A percentile compares a stretch with the other conserved stretches of the same genome.
phyloP scores from a whole-genome alignment of 225 moss, liverwort and hornwort species.

The Marchantia polymorpha region DNA sequence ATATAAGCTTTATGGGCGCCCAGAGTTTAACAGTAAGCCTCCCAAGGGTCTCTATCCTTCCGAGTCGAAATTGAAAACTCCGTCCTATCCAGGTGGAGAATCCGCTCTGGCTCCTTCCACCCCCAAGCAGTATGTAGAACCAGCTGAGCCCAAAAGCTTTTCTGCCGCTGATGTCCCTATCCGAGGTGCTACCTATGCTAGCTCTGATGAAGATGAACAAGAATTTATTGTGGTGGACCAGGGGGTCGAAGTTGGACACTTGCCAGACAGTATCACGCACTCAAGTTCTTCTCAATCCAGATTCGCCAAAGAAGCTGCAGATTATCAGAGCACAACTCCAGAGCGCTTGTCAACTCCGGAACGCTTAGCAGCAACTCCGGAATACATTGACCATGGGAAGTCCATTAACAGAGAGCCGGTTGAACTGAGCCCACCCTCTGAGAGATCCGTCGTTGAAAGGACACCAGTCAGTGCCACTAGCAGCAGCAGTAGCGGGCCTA shows the following conservation, averaged over 20 bases:
- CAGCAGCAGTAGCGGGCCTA: not conserved
- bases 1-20: conserved; percentile 24
- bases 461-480: not conserved
- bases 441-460: not conserved
- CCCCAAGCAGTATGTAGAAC: conserved; percentile 40
- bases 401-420: not conserved
- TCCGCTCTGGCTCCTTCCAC: conserved; percentile 38
- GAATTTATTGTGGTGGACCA: conserved; percentile 56
- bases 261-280: conserved; percentile 37
- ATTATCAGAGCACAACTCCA: conserved; percentile 6
- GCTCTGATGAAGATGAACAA: conserved; percentile 42
- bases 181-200: conserved; percentile 16
- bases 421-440: conserved; percentile 4
- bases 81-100: conserved; percentile 13
- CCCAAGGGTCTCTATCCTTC: conserved; percentile 29
- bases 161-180: conserved; percentile 7
- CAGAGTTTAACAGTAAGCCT: conserved; percentile 30
- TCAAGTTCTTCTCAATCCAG: not conserved
- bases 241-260: conserved; percentile 47
- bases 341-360: conserved; percentile 5
- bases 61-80: conserved; percentile 27
- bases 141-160: conserved; percentile 28
- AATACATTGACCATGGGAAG: not conserved
- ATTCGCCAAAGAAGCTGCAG: conserved; percentile 16
- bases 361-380: not conserved